These are phyloP conservation scores for Murraya paniculata DNA, from an alignment of 345 rosid genomes.

Conservation along the genomic window DNA sequence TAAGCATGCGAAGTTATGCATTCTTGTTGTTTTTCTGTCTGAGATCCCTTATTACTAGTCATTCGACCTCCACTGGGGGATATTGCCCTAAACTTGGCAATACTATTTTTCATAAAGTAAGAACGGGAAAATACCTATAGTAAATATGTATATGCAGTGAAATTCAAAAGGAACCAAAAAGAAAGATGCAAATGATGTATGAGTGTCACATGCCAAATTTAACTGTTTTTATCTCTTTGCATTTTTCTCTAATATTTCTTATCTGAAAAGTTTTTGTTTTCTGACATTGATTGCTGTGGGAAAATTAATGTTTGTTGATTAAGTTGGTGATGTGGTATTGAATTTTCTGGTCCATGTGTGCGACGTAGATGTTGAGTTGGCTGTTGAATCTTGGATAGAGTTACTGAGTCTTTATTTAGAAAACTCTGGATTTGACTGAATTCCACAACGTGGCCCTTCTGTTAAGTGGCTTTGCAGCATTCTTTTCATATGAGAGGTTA, in stretches of 20 bases:
- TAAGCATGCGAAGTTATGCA: background rate
- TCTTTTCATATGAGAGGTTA: background rate
- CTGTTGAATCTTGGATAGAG: background rate
- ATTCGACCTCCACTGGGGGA: background rate
- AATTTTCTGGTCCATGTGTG: background rate
- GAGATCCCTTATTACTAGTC: background rate
- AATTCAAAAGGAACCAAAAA: background rate
- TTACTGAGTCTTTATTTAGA: background rate
- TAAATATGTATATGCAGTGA: background rate
- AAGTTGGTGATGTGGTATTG: background rate
- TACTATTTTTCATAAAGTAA: background rate
- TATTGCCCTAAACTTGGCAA: background rate
- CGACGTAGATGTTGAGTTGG: background rate
- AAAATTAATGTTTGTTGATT: background rate
- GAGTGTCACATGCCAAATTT: background rate
- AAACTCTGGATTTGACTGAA: background rate
- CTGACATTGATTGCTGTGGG: background rate
- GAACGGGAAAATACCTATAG: background rate
- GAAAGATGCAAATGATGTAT: background rate
- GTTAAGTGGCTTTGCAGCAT: background rate
- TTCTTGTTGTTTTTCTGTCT: background rate
- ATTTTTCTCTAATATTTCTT: background rate
- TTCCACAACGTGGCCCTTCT: background rate
- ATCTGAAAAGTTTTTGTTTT: background rate
- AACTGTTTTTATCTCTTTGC: background rate